Percentiles rank a stretch among this genome's conserved stretches.
These are phyloP conservation scores for Parathielavia hyrcaniae DNA, from an alignment of 495 filamentous ascomycete genomes.

Conservation along the genomic window DNA sequence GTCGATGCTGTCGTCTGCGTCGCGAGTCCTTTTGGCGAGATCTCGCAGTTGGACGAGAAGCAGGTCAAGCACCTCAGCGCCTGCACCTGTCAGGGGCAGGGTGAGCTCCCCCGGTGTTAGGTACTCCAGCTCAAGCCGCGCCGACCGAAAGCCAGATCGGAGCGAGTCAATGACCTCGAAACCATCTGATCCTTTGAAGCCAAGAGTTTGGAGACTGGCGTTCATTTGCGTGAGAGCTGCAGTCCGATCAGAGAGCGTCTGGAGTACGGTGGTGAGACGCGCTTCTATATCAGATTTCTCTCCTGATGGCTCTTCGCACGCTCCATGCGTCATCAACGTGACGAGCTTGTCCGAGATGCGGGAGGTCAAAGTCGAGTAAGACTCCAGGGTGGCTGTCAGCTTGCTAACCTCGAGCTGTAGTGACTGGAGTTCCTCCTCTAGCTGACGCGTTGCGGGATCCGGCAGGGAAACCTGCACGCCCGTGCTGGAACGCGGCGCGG, in stretches of 20 bases:
- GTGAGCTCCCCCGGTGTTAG: slow-evolving; percentile 56
- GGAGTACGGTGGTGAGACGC: slow-evolving; percentile 32
- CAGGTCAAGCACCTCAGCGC: slow-evolving; percentile 44
- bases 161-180: slow-evolving; percentile 50
- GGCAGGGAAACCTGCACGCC: slow-evolving; percentile 36
- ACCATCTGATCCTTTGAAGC: slow-evolving; percentile 48
- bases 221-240: slow-evolving; percentile 34
- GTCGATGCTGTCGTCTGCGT: slow-evolving; percentile 51
- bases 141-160: slow-evolving; percentile 51
- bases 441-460: slow-evolving; percentile 40
- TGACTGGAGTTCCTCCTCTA: slow-evolving; percentile 37
- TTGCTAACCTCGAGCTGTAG: slow-evolving; percentile 38
- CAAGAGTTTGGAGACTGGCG: slow-evolving; percentile 42
- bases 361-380: slow-evolving; percentile 31
- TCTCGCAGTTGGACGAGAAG: slow-evolving; percentile 39
- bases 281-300: slow-evolving; percentile 30
- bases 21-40: slow-evolving; percentile 43
- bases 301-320: neutral
- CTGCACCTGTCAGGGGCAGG: slow-evolving; percentile 40
- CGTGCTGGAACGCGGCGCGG: slow-evolving; percentile 17
- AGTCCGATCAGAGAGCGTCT: slow-evolving; percentile 37
- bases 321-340: slow-evolving; percentile 6
- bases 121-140: slow-evolving; percentile 61
- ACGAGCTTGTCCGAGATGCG: slow-evolving; percentile 33
- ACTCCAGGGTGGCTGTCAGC: slow-evolving; percentile 36